Base-by-base conservation (phyloP, 495 filamentous ascomycete species). In the Sporormia fimetaria region DNA sequence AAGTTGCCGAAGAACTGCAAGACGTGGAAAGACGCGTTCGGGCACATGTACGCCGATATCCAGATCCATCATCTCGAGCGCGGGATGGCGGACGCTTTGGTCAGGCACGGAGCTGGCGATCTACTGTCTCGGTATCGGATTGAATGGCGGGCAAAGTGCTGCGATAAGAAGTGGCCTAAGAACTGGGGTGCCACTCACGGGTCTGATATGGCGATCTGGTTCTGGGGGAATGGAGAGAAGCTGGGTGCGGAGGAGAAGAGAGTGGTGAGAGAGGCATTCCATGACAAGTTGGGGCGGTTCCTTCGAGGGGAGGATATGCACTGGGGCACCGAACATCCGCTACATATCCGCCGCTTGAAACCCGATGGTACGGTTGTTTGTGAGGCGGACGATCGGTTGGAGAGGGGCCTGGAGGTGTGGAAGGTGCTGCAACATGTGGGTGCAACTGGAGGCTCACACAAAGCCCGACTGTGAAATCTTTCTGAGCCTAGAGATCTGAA, bases 171-270 rank as follows among this genome's bases (percentile, higher is more conserved):
- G 6, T 46, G 67, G 22, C 68, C 69, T 4, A 47, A 47, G 6
- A 63, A 66, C 27, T 75, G 69, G 70, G 73, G 71, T 4, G 73
- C 72, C 9, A 75, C 71, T 22, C 73, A 76, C 49, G 65, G 61
- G 7, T 69, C 68, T 1, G 73, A 76, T 49, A 64, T 69, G 58
- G 56, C 64, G 33, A 60, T 74, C 15, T 76, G 73, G 73, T 69
- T 75, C 38, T 74, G 66, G 65, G 73, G 73, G 0, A 65, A 70
- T 55, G 70, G 68, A 14, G 49, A 59, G 28, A 23, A 40, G 0
- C 31, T 76, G 5, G 54, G 44, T 9, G 37, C 45, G 7, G 27
- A 42, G 31, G 73, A 76, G 58, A 69, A 68, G 55, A 33, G n/a
- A 14, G 17, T 66, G 9, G 48, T 68, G 4, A 41, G 51, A 23